Base-by-base conservation (phyloP, 257 asterid species). In the Lycium ferocissimum region DNA sequence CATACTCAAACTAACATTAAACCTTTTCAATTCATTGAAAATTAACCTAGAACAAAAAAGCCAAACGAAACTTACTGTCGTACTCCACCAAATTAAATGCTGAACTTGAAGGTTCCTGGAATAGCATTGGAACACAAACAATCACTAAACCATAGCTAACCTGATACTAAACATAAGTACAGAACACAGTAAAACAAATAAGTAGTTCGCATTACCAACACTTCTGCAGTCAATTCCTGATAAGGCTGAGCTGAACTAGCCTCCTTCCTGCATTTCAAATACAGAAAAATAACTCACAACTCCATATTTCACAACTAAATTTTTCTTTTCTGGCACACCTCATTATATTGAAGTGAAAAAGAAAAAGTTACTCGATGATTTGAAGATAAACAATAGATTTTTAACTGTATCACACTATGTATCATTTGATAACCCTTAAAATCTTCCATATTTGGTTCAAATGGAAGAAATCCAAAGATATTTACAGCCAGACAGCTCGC, bases 51-150 rank as follows among this genome's bases (percentile, higher is more conserved):
- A 65, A 51, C 37, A 66, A 80, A 73, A 53, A 81, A 47, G 38
- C 6, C 62, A 51, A 51, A 51, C 14, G 26, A 75, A 91, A 86
- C 95, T 94, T 91, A 95, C 99, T 91, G 49, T 90, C 97, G 53
- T 95, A 92, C 47, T 84, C 95, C 82, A 93, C 97, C 89, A 94
- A 87, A 85, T 92, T 91, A 80, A 88, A 81, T 80, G 81, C 91
- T 35, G 94, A 85, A 54, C 84, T 88, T 43, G 96, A 88, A 26
- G 83, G 81, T 85, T 88, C 94, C 97, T 94, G 94, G 9, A 82
- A 14, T 82, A 53, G 57, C 71, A 85, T 26, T 56, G 14, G 86
- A 38, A 80, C 18, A 63, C 86, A 56, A 59, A 33, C 2, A 54
- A 61, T 71, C 40, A 49, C 73, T 76, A 51, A 51, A 76, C 61